Base-by-base conservation (phyloP, 495 filamentous ascomycete genomes). In the Talaromyces stipitatus region DNA sequence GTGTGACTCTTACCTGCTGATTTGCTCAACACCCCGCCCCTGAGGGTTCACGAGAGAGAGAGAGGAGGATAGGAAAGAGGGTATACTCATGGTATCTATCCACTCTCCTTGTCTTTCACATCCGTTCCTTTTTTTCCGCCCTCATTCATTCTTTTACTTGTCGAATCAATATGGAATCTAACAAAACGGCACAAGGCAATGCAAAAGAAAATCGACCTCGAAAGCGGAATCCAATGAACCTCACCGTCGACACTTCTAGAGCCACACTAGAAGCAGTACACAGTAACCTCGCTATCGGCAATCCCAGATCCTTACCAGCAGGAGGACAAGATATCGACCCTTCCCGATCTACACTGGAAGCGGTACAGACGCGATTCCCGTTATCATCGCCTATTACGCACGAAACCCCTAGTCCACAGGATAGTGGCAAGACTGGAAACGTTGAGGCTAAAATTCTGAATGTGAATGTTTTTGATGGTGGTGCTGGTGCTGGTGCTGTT, bases 301-400 rank as follows among this genome's bases (percentile, higher is more conserved):
- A 32, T 18, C 23, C 43, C n/a, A n/a, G n/a, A n/a, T n/a, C n/a
- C n/a, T n/a, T n/a, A n/a, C n/a, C n/a, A n/a, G n/a, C n/a, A n/a
- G n/a, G n/a, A n/a, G n/a, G n/a, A n/a, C n/a, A n/a, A n/a, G n/a
- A n/a, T n/a, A n/a, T n/a, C n/a, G n/a, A n/a, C n/a, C n/a, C n/a
- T n/a, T n/a, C n/a, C n/a, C n/a, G n/a, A n/a, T n/a, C n/a, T n/a
- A n/a, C n/a, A n/a, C n/a, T n/a, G n/a, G n/a, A 28, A 14, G 22
- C 27, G 27, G 63, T 73, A 12, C 68, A 60, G 32, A 69, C 71
- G 6, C 63, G 9, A 22, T 77, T 77, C 23, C 75, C 75, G 8
- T 52, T 78, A 6, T 75, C 74, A 1, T 78, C 75, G 8, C 75
- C 75, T 0, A 77, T 78, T 51, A 72, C 62, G 28, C 74, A 76